phyloP scores from a whole-genome alignment of 2,329 filamentous ascomycete genomes.

The Cladosporium sp. region DNA sequence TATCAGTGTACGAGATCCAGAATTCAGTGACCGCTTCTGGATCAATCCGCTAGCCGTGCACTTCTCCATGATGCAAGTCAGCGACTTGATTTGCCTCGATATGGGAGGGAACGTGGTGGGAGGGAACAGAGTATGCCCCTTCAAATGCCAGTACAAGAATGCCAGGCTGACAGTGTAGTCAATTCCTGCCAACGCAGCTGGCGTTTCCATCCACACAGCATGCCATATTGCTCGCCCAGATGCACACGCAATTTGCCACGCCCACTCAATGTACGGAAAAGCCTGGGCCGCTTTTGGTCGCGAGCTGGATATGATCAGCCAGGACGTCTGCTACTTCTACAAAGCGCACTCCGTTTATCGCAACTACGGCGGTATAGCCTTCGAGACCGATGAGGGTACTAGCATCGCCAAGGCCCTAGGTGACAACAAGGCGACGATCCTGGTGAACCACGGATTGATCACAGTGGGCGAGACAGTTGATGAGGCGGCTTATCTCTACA shows the following conservation, averaged over 20 bases:
- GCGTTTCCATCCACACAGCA: slow-evolving; percentile 44
- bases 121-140: slow-evolving; percentile 1
- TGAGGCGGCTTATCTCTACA: slow-evolving; percentile 47
- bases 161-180: neutral
- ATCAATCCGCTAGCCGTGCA: slow-evolving; percentile 72
- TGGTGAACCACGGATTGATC: slow-evolving; percentile 45
- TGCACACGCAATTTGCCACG: slow-evolving; percentile 43
- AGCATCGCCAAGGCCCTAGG: slow-evolving; percentile 41
- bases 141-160: neutral
- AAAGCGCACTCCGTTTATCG: slow-evolving; percentile 38
- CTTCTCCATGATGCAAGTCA: slow-evolving; percentile 79
- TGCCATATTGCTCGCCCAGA: slow-evolving; percentile 43
- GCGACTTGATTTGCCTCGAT: slow-evolving; percentile 22
- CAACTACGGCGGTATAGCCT: slow-evolving; percentile 46
- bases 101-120: slow-evolving; percentile 20
- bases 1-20: slow-evolving; percentile 63
- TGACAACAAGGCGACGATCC: slow-evolving; percentile 37
- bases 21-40: slow-evolving; percentile 33
- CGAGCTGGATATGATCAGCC: slow-evolving; percentile 56
- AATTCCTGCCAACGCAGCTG: slow-evolving; percentile 40
- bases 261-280: slow-evolving; percentile 42
- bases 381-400: slow-evolving; percentile 42
- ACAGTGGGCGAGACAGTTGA: slow-evolving; percentile 41
- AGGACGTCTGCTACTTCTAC: slow-evolving; percentile 43
- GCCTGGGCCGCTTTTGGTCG: slow-evolving; percentile 41